Base-by-base conservation (phyloP, 371 early-diverging fungal species). In the Mucor velutinosus region DNA sequence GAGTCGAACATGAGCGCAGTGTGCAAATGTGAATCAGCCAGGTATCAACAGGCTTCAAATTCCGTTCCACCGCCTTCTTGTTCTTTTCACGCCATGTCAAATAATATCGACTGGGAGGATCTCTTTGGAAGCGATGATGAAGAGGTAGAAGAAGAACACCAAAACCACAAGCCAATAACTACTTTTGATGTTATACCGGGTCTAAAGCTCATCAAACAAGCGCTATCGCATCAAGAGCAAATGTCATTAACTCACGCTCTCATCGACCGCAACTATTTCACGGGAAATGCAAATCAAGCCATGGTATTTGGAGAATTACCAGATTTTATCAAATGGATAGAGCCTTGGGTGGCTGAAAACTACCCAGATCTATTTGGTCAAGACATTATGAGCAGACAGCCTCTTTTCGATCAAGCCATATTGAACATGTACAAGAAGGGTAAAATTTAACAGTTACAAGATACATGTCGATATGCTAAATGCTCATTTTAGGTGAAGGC, bases 361-460 rank as follows among this genome's bases (percentile, higher is more conserved):
- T 69, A 66, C 23, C 67, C 74, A 10, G 30, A 60, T 3, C n/a
- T 82, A 21, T 72, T 77, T 39, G 71, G 67, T 11, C 14, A 23
- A 10, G 35, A 47, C 33, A 61, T 83, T 15, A n/a, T 73, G 7
- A 51, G 67, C 7, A 66, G 81, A 25, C 27, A 58, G n/a, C 78
- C 79, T 0, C 65, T 83, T 17, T 83, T 83, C 64, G 79, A 83
- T 65, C 83, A 83, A 63, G 81, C 81, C 2, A 80, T 83, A 47
- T 53, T 79, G 12, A 83, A 83, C 55, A 49, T 78, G 29, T 83
- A 83, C 61, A 64, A 72, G 32, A 74, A 74, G 74, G 83, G 81
- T 81, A 70, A n/a, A n/a, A n/a, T n/a, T n/a, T n/a, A n/a, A n/a
- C n/a, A n/a, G n/a, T n/a, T n/a, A n/a, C n/a, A n/a, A n/a, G n/a